Evolutionary conservation across 2,329 filamentous ascomycete genomes (phyloP).

Genomic region (Didymella keratinophila): DNA sequence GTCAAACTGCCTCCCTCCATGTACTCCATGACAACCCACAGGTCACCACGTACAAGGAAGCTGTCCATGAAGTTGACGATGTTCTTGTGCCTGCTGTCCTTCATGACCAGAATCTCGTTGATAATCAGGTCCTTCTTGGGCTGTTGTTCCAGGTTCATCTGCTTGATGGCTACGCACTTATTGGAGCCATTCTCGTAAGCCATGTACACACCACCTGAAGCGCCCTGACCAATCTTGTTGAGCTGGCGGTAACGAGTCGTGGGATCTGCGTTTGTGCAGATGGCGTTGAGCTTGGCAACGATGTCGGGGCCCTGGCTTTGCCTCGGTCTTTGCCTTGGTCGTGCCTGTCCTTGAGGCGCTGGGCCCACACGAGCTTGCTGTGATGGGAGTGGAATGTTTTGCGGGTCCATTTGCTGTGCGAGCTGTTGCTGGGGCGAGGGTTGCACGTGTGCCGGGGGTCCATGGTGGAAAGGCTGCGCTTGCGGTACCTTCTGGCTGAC

Average conservation of each 20-base stretch:
- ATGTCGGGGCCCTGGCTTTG: slow-evolving; percentile 86
- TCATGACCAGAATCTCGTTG: slow-evolving; percentile 99
- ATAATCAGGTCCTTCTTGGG: slow-evolving; percentile 99
- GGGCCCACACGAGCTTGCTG: slow-evolving; percentile 61
- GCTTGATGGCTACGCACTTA: slow-evolving; percentile 94
- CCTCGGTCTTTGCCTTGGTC: slow-evolving; percentile 78
- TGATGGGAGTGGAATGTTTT: slow-evolving; percentile 56
- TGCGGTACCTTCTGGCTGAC: slow-evolving; percentile 70
- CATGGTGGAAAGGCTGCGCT: slow-evolving; percentile 37
- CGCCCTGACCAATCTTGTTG: slow-evolving; percentile 96
- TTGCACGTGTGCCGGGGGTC: slow-evolving; percentile 52
- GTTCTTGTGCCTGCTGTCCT: slow-evolving; percentile 96
- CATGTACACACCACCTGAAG: slow-evolving; percentile 93
- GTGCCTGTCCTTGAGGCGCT: slow-evolving; percentile 54
- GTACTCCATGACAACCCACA: slow-evolving; percentile 99
- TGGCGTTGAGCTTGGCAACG: slow-evolving; percentile 80
- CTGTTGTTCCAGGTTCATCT: slow-evolving; percentile 99
- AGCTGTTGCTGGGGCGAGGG: slow-evolving; percentile 61
- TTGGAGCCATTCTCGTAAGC: slow-evolving; percentile 86
- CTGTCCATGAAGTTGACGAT: slow-evolving; percentile 99
- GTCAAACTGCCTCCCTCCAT: slow-evolving; percentile 99
- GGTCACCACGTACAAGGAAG: slow-evolving; percentile 84
- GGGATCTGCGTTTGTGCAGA: slow-evolving; percentile 90
- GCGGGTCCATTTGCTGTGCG: slow-evolving; percentile 50
- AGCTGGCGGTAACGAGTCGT: slow-evolving; percentile 85